Evolutionary conservation across 2,329 filamentous ascomycete genomes (phyloP), one percentile per base, ranked within the genome.

Genomic region (Cladosporium sp.): DNA sequence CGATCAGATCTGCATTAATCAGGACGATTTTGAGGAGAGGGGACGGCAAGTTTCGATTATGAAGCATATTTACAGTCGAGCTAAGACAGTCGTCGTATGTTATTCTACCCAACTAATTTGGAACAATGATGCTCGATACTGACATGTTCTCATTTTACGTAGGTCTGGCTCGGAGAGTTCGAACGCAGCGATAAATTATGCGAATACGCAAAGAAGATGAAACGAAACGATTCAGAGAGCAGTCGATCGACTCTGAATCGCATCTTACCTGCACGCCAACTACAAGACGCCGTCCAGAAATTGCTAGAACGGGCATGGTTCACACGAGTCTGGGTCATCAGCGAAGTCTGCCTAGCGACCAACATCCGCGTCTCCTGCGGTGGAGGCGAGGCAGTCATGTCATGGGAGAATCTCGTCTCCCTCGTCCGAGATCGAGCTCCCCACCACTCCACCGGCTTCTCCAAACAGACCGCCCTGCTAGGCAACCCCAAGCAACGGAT

Each of bases 21-120:
- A 74, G 57, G 51, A 61, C 1, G 66, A 73, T 59, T 47, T 63
- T 19, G 45, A 54, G 5, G 72, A 75, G 42, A 68, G 69, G 19
- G 64, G 60, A 4, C 61, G 68, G 20, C 72, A 74, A 60, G 69
- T 75, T 5, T 65, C 63, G 3, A 69, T 74, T 28, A 75, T 75
- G 71, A 66, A 69, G 9, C 52, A 69, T 3, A 71, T 75, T 38
- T 74, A 71, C 64, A 63, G 56, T 34, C 55, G 49, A 19, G 65
- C 66, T 6, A 60, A 34, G 20, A 51, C 52, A 49, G 57, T 59
- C 5, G 22, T 59, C 22, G 57, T 59, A 47, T 17, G 52, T 14
- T n/a, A n/a, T 17, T 11, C 15, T 11, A 8, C 25, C 22, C 42
- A 1, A 15, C 36, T 3, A 22, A 7, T 22, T 25, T 7, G 12